Conservation (phyloP, 225 moss, liverwort and hornwort species). For the Bryum argenteum region DNA sequence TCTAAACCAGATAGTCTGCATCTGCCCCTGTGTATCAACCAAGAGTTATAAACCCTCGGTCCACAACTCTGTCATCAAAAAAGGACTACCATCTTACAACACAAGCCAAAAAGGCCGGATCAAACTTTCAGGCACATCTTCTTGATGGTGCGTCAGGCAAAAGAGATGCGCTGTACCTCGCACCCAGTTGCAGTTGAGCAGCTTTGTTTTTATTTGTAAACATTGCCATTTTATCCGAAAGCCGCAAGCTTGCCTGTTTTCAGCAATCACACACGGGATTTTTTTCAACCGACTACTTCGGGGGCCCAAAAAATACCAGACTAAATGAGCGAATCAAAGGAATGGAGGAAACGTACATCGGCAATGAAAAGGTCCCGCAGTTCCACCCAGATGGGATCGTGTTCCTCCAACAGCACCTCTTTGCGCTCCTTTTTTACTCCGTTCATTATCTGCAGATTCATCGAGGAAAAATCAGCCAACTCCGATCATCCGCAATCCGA, state of each 20-base stretch:
- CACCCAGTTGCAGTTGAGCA: constrained; percentile 82
- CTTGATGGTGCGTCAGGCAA: constrained; percentile 8
- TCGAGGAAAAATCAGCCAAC: constrained; percentile 11
- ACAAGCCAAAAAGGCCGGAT: constrained; percentile 5
- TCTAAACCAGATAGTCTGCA: neutral
- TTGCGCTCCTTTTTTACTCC: constrained; percentile 80
- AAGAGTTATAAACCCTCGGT: constrained; percentile 2
- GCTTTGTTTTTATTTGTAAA: constrained; percentile 96
- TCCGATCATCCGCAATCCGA: constrained; percentile 17
- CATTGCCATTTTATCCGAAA: constrained; percentile 85
- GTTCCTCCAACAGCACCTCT: constrained; percentile 95
- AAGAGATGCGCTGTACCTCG: constrained; percentile 54
- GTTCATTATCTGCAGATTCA: constrained; percentile 60
- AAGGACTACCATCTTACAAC: constrained; percentile 13
- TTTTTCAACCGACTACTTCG: constrained; percentile 4
- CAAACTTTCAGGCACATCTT: constrained; percentile 17
- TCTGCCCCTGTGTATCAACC: constrained; percentile 17
- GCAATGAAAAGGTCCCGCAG: constrained; percentile 97
- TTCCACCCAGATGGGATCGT: constrained; percentile 97
- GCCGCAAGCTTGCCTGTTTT: constrained; percentile 73
- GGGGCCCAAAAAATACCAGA: neutral
- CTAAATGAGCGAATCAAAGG: constrained; percentile 16
- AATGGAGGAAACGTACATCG: constrained; percentile 62
- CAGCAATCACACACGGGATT: constrained; percentile 24
- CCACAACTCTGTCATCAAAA: neutral